These are phyloP conservation scores for Pythium aphanidermatum DNA, from an alignment of 352 stramenopile genomes.

Conservation along the genomic window DNA sequence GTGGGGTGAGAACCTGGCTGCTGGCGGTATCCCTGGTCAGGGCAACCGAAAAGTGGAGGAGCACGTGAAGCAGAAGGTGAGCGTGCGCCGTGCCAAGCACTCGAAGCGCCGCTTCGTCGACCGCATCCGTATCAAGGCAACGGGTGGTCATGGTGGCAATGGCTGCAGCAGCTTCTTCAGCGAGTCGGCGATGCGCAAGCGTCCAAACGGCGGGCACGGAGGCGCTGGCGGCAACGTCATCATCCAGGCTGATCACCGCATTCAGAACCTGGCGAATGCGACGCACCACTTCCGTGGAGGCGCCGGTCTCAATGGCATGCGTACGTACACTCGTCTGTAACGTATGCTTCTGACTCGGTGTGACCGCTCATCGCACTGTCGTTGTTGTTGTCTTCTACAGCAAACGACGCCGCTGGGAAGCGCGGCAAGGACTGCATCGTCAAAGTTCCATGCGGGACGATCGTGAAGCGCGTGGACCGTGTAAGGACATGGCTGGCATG, in stretches of 20 bases:
- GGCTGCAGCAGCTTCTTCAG: constrained; percentile 85
- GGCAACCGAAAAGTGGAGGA: constrained; percentile 54
- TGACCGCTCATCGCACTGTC: no score
- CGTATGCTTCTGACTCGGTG: constrained; percentile 2
- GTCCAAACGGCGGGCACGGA: constrained; percentile 80
- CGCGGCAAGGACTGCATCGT: constrained; percentile 77
- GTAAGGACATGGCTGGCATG: no score
- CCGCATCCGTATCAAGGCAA: constrained; percentile 86
- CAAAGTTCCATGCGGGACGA: constrained; percentile 80
- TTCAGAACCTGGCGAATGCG: constrained; percentile 80
- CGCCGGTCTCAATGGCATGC: constrained; percentile 73
- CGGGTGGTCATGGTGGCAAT: constrained; percentile 82
- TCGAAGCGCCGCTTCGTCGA: constrained; percentile 89
- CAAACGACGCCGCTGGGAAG: constrained; percentile 70
- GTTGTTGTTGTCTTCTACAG: constrained; percentile 20
- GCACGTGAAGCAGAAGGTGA: constrained; percentile 85
- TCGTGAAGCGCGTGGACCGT: constrained; percentile 82
- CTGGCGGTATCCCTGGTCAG: constrained; percentile 13
- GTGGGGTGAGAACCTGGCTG: constrained; percentile 8
- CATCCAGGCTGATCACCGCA: constrained; percentile 59
- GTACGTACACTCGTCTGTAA: constrained; percentile 38
- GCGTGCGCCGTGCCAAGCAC: constrained; percentile 74
- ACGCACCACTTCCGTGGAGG: constrained; percentile 83
- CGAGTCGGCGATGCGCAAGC: constrained; percentile 56
- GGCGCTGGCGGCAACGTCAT: constrained; percentile 77